Conservation (phyloP, 169 alveolate genomes). For the Miamiensis avidus region DNA sequence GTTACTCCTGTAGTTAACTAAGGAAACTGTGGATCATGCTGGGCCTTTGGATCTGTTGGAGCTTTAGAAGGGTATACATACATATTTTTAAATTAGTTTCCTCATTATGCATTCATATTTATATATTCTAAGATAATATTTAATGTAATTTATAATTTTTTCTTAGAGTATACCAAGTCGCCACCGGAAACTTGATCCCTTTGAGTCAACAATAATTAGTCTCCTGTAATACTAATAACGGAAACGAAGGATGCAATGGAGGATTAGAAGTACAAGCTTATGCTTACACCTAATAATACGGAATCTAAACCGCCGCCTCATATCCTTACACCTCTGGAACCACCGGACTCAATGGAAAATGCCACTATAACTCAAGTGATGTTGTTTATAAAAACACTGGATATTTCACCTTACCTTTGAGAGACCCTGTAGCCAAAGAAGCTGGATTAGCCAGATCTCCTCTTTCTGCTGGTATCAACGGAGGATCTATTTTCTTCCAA, state of each 20-base stretch:
- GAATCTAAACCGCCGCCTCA: conserved; percentile 61
- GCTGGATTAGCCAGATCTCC: not conserved
- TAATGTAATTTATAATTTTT: conserved; percentile 56
- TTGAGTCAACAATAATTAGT: too few relatives aligned
- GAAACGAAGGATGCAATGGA: too few relatives aligned
- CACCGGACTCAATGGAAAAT: too few relatives aligned
- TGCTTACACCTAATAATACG: conserved; percentile 70
- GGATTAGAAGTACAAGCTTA: too few relatives aligned
- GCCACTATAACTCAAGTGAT: conserved; percentile 60
- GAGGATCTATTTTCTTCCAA: conserved; percentile 49
- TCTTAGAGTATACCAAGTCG: conserved; percentile 39
- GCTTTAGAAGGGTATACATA: conserved; percentile 61
- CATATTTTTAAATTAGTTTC: conserved; percentile 71
- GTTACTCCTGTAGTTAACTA: conserved; percentile 58
- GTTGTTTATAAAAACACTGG: conserved; percentile 45
- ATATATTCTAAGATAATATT: conserved; percentile 72
- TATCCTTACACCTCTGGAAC: conserved; percentile 52
- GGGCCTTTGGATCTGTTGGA: conserved; percentile 75
- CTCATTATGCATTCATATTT: conserved; percentile 27
- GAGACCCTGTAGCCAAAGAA: conserved; percentile 7
- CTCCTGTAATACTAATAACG: too few relatives aligned
- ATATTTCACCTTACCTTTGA: not conserved
- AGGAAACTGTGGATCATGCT: conserved; percentile 77
- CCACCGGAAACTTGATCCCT: conserved; percentile 52
- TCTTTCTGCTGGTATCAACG: conserved; percentile 45